Evolutionary conservation across 2,329 filamentous ascomycete genomes (phyloP), one percentile per base, ranked within the genome.

Genomic region (Arthrobotrys megalospora): DNA sequence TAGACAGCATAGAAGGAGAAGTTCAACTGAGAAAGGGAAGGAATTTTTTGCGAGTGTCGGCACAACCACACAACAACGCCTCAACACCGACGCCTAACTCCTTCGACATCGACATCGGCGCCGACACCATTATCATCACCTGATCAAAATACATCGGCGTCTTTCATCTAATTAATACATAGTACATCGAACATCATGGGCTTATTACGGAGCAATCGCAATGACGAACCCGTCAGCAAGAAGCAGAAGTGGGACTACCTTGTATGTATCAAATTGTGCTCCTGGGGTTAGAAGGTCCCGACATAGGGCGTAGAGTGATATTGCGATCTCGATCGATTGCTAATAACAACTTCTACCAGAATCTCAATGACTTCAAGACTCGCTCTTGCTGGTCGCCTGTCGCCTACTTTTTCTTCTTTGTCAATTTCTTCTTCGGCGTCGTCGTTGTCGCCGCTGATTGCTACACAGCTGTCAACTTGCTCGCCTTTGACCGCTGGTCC

Each of bases 381-480:
- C 69, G 76, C 6, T 79, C 76, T 36, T 79, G 69, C 41, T 75
- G 68, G 76, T 75, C 76, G 63, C 76, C 68, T 12, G 24, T 68
- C 16, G 76, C 76, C 24, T 79, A 79, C 47, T 73, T 75, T 47
- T 75, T 79, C 58, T 79, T 79, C 64, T 79, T 79, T 38, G 70
- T 79, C 47, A 75, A 70, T 24, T 21, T 62, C 63, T 65, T 79
- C 34, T 69, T 75, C 36, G 64, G 63, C 21, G 47, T 79, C 55
- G 53, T 55, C 6, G 69, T 73, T 32, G 68, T 73, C 53, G 76
- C 65, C 6, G 76, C 76, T 28, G 76, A 79, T 45, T 73, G 91
- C 79, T 98, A 97, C 83, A 97, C 94, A 3, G 94, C 94, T 79
- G 89, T 97, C 85, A 96, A 97, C 80, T 87, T 99, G 47, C 88